Percentiles rank a stretch among this genome's conserved stretches.
Conservation (phyloP, 805 yeast genomes). For the Yarrowia osloensis region DNA sequence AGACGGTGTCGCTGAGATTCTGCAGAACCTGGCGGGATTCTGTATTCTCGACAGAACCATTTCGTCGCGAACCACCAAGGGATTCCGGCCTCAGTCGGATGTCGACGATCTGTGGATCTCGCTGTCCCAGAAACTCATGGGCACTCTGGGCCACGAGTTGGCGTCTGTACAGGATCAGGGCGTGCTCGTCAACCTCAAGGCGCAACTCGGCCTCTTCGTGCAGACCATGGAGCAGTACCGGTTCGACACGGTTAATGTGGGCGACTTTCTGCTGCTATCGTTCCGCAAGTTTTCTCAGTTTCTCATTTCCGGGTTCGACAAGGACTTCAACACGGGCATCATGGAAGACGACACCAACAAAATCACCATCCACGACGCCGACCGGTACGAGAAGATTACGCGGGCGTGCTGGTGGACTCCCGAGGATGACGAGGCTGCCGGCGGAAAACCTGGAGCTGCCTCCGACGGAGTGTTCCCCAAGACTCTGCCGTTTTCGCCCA, state of each 20-base stretch:
- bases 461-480: conserved; percentile 49
- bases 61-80: conserved; percentile 54
- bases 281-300: conserved; percentile 64
- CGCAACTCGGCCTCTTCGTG: conserved; percentile 65
- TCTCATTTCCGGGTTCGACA: conserved; percentile 56
- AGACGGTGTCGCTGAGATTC: conserved; percentile 31
- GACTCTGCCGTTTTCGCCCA: conserved; percentile 82
- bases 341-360: conserved; percentile 89
- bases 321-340: conserved; percentile 62
- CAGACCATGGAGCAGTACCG: conserved; percentile 76
- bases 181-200: conserved; percentile 55
- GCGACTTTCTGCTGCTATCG: conserved; percentile 59
- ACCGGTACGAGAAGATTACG: conserved; percentile 63
- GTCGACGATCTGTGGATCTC: conserved; percentile 78
- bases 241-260: conserved; percentile 59
- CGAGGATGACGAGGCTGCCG: conserved; percentile 44
- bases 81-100: conserved; percentile 61
- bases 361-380: conserved; percentile 60
- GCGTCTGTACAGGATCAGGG: conserved; percentile 32
- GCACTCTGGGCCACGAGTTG: conserved; percentile 33
- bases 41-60: conserved; percentile 73
- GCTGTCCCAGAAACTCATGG: conserved; percentile 45
- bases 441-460: conserved; percentile 17
- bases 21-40: conserved; percentile 66
- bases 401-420: conserved; percentile 70